phyloP scores from a whole-genome alignment of 2,329 filamentous ascomycete genomes.

The Aspergillus tamarii region DNA sequence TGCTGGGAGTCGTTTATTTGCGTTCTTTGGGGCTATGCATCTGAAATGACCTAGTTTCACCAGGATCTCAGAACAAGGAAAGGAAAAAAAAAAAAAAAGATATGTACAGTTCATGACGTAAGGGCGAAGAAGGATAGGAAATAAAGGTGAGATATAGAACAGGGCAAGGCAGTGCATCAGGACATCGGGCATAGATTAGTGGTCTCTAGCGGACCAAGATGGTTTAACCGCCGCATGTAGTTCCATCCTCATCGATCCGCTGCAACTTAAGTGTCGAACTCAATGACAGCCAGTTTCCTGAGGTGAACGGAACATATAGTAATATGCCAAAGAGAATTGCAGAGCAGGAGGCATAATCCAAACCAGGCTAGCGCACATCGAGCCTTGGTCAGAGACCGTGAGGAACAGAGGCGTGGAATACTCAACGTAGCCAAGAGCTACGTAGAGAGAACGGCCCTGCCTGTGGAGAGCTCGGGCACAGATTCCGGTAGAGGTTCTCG shows the following conservation, averaged over 20 bases:
- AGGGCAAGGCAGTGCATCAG: not conserved
- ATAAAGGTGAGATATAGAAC: not conserved
- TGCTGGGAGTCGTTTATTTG: constrained; percentile 28
- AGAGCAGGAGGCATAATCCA: not conserved
- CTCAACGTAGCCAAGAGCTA: not conserved
- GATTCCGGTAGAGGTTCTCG: not conserved
- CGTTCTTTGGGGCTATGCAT: constrained; percentile 17
- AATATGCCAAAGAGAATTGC: not conserved
- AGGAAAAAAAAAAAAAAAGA: constrained; percentile 14
- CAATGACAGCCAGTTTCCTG: not conserved
- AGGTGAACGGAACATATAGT: not conserved
- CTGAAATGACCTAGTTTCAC: constrained; percentile 3
- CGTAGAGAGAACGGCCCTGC: not conserved
- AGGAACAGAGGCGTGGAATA: not conserved
- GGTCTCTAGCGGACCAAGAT: not conserved
- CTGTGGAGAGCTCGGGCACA: not conserved
- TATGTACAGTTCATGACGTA: constrained; percentile 40
- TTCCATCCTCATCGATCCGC: not conserved
- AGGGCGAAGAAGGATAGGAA: constrained; percentile 12
- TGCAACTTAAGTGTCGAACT: not conserved
- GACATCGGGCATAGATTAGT: not conserved
- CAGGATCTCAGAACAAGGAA: constrained; percentile 4
- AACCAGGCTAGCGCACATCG: not conserved
- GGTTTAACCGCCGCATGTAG: not conserved
- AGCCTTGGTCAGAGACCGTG: not conserved